A percentile compares a stretch with the other conserved stretches of the same genome.
Evolutionary conservation across 164 flowering plant genomes (phyloP).

Genomic region (Malania oleifera): DNA sequence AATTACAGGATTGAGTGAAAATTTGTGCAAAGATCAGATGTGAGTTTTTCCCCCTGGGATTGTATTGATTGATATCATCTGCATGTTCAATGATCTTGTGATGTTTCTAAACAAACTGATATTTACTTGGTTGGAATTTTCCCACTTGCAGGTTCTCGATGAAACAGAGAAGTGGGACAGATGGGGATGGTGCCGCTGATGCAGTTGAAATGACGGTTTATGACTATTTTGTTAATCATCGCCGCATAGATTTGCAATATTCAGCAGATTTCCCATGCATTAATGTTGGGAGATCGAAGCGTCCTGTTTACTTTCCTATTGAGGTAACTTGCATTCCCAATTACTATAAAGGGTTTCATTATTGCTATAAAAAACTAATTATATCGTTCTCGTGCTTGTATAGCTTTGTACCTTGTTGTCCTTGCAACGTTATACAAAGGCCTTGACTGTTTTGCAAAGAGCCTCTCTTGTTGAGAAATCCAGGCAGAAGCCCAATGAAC

Average conservation of each 20-base stretch:
- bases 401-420: slow-evolving; percentile 83
- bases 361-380: neutral
- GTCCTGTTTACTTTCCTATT: slow-evolving; percentile 54
- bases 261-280: slow-evolving; percentile 56
- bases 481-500: slow-evolving; percentile 85
- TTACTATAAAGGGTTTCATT: neutral
- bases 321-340: slow-evolving; percentile 29
- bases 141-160: slow-evolving; percentile 10
- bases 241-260: slow-evolving; percentile 28
- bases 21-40: slow-evolving; percentile 57
- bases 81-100: neutral
- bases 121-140: no score
- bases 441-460: slow-evolving; percentile 62
- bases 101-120: no score
- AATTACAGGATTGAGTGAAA: slow-evolving; percentile 82
- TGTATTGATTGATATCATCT: neutral
- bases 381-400: neutral
- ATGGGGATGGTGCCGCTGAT: slow-evolving; percentile 15
- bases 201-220: slow-evolving; percentile 46
- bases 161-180: slow-evolving; percentile 13
- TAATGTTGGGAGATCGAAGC: slow-evolving; percentile 69
- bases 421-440: slow-evolving; percentile 83
- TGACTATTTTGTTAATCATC: slow-evolving; percentile 53
- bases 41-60: slow-evolving; percentile 21
- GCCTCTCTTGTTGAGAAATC: slow-evolving; percentile 88